Base-by-base conservation (phyloP, 768 basidiomycete genomes). In the Serpula lacrymans region DNA sequence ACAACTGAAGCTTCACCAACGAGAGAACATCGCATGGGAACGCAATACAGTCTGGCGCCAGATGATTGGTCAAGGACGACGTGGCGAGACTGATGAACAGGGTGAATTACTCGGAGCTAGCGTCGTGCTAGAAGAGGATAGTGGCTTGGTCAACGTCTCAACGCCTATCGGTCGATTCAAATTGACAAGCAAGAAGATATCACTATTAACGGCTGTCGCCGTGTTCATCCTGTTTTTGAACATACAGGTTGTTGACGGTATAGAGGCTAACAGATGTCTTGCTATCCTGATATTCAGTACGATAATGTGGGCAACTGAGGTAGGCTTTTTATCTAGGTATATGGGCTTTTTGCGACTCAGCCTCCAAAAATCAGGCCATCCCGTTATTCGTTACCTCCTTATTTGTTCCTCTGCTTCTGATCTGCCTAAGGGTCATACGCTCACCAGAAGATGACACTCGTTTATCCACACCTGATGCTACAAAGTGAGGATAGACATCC, bases 311-410 rank as follows among this genome's bases (percentile, higher is more conserved):
- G 95, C 95, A 14, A 86, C 92, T 4, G 96, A 99, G 81, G 92
- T 89, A 50, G 41, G 75, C 53, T 9, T 9, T 28, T 28, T 28
- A 28, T 14, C 14, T 6, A 33, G 20, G 6, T 33, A 8, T 6
- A 18, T 7, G 7, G n/a, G 31, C 6, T 33, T 20, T 43, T 16
- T 25, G 20, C 17, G 14, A 11, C 29, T 13, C 7, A 11, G 31
- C 5, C 16, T 41, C 18, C 16, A 18, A 12, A n/a, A 16, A 41
- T 23, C 48, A 95, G 91, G 92, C 94, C 17, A 93, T 98, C 44
- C 93, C 96, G 2, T 75, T 98, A 6, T 99, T 98, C 56, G 92
- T 95, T n/a, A 99, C 96, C 0, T 95, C 93, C 2, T 82, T 86
- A 49, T 71, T 86, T 36, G 83, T 98, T 4, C 96, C 96, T 1